Evolutionary conservation across 2,329 filamentous ascomycete genomes (phyloP), one percentile per base, ranked within the genome.

Genomic region (Claviceps africana): DNA sequence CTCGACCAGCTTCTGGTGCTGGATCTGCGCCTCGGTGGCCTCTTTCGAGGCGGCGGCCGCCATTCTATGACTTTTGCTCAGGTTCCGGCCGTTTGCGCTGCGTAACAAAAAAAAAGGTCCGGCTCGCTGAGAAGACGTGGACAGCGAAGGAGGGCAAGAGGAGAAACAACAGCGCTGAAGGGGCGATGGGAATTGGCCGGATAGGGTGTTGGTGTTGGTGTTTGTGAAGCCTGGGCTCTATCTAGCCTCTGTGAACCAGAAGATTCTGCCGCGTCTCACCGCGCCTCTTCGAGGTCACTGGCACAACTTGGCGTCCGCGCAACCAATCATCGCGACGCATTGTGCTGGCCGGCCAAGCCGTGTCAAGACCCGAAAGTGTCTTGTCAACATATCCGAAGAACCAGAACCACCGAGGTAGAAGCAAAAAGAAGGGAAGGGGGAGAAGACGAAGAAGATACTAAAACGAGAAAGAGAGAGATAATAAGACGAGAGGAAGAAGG

Each of bases 1-100:
- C 69, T 96, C 88, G 60, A 98, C 83, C 55, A 97, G 84, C 59
- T 81, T 78, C 66, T 88, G 86, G 65, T 97, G 91, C 47, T 85
- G 84, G 57, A 93, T 84, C 65, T 88, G 74, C 47, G 76, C 86
- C 59, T 87, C 85, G 50, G 81, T 82, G 1, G 52, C 48, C 44
- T 53, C 52, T 53, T 53, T 53, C 25, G 82, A 78, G 8, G 81
- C 83, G 42, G 84, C 75, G 70, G 75, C 35, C 37, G 53, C 48
- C 53, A 55, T 55, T 25, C 19, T 39, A 11, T 17, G 31, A 43
- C 10, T 21, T 7, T 17, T 37, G 17, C 2, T n/a, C 5, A 4
- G 5, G 25, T 3, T 25, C 25, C 3, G 25, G 25, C 15, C 6
- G 33, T 19, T n/a, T 39, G n/a, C 44, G 15, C 25, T 48, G 48